Evolutionary conservation across 495 filamentous ascomycete genomes (phyloP), one percentile per base, ranked within the genome.

Genomic region (Aspergillus bridgeri): DNA sequence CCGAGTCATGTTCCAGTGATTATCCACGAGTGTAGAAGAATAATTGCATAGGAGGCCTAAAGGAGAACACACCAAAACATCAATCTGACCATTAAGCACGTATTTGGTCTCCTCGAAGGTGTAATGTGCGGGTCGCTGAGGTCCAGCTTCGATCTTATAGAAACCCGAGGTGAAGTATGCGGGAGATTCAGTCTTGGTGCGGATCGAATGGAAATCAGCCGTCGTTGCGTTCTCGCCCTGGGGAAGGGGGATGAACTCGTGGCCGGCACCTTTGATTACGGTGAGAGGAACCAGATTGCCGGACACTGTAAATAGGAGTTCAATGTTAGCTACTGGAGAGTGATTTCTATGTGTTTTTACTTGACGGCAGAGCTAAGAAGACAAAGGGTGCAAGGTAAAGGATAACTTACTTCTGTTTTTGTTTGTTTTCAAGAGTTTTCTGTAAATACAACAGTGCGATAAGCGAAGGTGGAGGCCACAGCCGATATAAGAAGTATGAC

Each of bases 261-360:
- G 58, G 57, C 69, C 66, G 38, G 69, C 66, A 58, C 63, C 69
- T 58, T 71, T 71, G 48, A 71, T 69, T 52, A 71, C 54, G 52
- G 65, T 68, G 24, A 71, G 65, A 45, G 65, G 68, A 20, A 70
- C 63, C 22, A 66, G 56, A 8, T 62, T 60, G 53, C 19, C 54
- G 47, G 65, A 66, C 65, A 70, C 65, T 70, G 9, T 58, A 6
- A 17, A 38, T n/a, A 3, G 6, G 43, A 23, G 17, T 8, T 15
- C 18, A 47, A 20, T 47, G 11, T 47, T 47, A 48, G 19, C n/a
- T 17, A 18, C 21, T 42, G 13, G 42, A 29, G 17, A 47, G 22
- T n/a, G n/a, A n/a, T 5, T 23, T 46, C 43, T 48, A 1, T 55
- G 22, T 57, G 3, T 44, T 43, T 43, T 5, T 8, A 55, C 45